Evolutionary conservation across 345 rosid species (phyloP).

Genomic region (Hibiscus syriacus): DNA sequence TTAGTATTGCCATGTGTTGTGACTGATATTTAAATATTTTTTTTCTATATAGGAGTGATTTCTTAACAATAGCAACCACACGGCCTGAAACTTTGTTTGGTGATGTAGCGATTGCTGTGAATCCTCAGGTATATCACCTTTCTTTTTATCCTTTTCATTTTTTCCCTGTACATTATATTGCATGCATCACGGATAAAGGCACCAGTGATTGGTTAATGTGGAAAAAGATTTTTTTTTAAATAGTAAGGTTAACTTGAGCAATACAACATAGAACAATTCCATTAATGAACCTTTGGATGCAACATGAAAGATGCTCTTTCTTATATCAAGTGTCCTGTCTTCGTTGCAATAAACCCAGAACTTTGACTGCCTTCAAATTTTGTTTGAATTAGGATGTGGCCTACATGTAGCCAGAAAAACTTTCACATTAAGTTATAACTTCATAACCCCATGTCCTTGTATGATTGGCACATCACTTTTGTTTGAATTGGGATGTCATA

Average conservation of each 20-base stretch:
- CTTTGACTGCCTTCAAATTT: not conserved
- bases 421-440: not conserved
- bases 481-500: conserved; percentile 2
- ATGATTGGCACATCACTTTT: not conserved
- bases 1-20: not conserved
- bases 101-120: conserved; percentile 90
- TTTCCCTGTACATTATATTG: not conserved
- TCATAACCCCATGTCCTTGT: too few species aligned
- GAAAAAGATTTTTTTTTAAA: not conserved
- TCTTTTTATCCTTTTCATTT: not conserved
- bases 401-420: not conserved
- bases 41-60: conserved; percentile 55
- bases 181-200: not conserved
- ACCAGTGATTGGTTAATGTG: not conserved
- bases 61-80: conserved; percentile 84
- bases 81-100: conserved; percentile 98
- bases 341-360: not conserved
- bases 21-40: conserved; percentile 17
- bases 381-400: not conserved
- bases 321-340: not conserved
- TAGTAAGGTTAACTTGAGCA: not conserved
- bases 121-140: conserved; percentile 60
- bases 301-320: not conserved
- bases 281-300: not conserved
- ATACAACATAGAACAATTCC: not conserved